phyloP scores from a whole-genome alignment of 2,329 filamentous ascomycete species.

The Elsinoe arachidis region DNA sequence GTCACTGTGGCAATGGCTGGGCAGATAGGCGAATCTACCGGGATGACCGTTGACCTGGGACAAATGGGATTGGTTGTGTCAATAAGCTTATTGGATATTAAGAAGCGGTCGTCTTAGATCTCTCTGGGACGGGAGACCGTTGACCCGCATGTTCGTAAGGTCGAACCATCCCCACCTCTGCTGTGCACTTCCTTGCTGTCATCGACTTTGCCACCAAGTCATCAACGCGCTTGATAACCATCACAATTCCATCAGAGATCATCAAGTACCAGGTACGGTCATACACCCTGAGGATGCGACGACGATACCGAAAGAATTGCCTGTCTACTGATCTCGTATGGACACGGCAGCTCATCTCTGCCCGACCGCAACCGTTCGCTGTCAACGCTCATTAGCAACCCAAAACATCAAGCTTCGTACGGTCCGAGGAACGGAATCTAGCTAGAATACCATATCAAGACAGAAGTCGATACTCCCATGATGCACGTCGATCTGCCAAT shows the following conservation, averaged over 20 bases:
- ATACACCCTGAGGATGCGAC: too few relatives aligned
- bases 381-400: conserved; percentile 7
- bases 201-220: background rate
- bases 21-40: background rate
- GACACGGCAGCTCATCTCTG: background rate
- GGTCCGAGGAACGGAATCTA: background rate
- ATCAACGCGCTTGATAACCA: background rate
- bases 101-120: background rate
- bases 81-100: conserved; percentile 9
- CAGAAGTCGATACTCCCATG: too few relatives aligned
- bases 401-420: background rate
- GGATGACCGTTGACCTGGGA: background rate
- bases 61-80: background rate
- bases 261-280: too few relatives aligned
- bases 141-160: background rate
- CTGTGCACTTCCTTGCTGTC: background rate
- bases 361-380: background rate
- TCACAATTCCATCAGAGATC: background rate
- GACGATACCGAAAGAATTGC: background rate
- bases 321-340: background rate
- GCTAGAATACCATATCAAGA: too few relatives aligned
- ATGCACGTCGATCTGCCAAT: too few relatives aligned
- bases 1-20: conserved; percentile 5
- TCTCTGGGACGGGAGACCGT: background rate
- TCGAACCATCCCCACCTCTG: background rate